phyloP scores from a whole-genome alignment of 2,329 filamentous ascomycete species.

The Sarocladium kiliense region DNA sequence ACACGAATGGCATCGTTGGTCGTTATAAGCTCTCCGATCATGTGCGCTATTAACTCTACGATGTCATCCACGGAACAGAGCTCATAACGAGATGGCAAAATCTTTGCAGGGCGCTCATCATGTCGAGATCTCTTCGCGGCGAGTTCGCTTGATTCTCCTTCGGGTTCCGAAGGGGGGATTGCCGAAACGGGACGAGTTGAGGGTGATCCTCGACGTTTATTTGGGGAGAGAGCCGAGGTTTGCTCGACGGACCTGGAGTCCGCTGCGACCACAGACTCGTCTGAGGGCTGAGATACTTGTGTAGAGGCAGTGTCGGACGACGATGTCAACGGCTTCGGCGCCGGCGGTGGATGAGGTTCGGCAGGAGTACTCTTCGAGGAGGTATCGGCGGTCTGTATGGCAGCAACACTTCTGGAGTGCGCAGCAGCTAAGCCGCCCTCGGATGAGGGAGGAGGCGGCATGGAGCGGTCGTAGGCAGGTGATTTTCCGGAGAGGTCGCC shows the following conservation, averaged over 20 bases:
- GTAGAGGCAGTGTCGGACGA: conserved; percentile 7
- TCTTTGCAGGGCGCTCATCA: conserved; percentile 46
- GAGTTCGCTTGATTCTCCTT: not conserved
- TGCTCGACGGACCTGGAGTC: not conserved
- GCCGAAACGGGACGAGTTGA: not conserved
- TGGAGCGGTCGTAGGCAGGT: not conserved
- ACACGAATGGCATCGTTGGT: conserved; percentile 84
- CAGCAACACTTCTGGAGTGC: not conserved
- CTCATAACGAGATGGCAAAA: conserved; percentile 72
- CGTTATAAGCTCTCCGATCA: conserved; percentile 91
- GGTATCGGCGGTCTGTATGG: not conserved
- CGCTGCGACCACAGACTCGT: not conserved
- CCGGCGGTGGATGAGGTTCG: not conserved
- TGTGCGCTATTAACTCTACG: conserved; percentile 85
- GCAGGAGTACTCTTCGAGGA: not conserved
- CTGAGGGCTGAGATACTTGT: not conserved
- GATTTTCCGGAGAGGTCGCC: not conserved
- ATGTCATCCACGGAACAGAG: conserved; percentile 78
- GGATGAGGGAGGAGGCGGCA: not conserved
- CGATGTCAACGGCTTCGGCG: not conserved
- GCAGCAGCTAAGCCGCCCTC: not conserved
- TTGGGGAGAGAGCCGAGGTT: not conserved
- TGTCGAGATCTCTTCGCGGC: conserved; percentile 49
- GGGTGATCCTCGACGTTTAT: conserved; percentile 2
- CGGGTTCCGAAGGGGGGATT: not conserved